Conservation (phyloP, 2,329 filamentous ascomycete species). For the Apiospora aurea region DNA sequence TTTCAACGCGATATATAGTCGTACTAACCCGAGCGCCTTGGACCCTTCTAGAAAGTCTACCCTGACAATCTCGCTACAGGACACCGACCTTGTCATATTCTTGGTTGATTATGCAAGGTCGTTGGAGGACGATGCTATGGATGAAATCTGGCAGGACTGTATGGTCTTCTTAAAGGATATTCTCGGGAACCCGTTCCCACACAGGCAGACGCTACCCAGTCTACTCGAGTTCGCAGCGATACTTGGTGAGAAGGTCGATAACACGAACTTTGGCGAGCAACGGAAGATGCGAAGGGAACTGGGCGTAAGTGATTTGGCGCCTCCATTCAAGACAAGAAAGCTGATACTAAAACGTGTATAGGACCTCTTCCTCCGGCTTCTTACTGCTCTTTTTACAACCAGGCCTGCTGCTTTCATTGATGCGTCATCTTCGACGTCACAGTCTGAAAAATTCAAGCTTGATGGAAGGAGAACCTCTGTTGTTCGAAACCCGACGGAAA, state of each 20-base stretch:
- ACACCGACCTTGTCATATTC: constrained; percentile 86
- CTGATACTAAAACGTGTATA: constrained; percentile 43
- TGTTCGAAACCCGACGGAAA: constrained; percentile 48
- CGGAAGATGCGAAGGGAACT: constrained; percentile 89
- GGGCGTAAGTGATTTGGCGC: constrained; percentile 64
- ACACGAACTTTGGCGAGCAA: constrained; percentile 96
- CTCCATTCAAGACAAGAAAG: background rate
- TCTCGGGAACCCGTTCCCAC: constrained; percentile 90
- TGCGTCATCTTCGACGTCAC: constrained; percentile 44
- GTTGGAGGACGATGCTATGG: constrained; percentile 95
- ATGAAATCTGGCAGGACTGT: constrained; percentile 97
- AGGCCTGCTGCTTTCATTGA: constrained; percentile 78
- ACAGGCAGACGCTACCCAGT: constrained; percentile 86
- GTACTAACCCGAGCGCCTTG: constrained; percentile 83
- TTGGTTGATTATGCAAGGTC: constrained; percentile 89
- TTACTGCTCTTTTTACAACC: constrained; percentile 94
- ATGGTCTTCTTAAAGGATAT: constrained; percentile 90
- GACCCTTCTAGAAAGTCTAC: constrained; percentile 85
- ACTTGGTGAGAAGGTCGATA: constrained; percentile 93
- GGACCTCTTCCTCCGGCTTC: constrained; percentile 87
- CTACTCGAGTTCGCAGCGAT: constrained; percentile 89
- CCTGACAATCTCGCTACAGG: constrained; percentile 82
- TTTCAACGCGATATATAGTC: constrained; percentile 95
- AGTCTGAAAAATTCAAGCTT: constrained; percentile 48
- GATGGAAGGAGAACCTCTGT: constrained; percentile 43